Evolutionary conservation across 441 rosid species (phyloP), one percentile per base, ranked within the genome.

Genomic region (Bocquillonia castaneifolia): DNA sequence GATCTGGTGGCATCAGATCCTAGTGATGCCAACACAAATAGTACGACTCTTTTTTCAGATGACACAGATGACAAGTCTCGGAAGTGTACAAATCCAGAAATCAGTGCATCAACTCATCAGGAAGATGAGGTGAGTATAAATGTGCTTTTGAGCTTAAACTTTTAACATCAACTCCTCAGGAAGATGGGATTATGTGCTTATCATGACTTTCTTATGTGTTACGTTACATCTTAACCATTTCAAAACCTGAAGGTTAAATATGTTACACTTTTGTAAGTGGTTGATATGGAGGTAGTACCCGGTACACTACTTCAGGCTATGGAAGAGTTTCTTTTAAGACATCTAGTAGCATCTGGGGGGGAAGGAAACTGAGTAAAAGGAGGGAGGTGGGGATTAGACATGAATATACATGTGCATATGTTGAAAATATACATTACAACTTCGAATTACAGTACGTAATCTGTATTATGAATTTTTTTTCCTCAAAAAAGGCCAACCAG

Each of bases 21-120:
- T 64, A 93, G 99, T 73, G 97, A 93, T 89, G 92, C 89, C 45
- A 89, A 88, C 76, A 91, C 97, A 47, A 93, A 87, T 77, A 93
- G 97, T 70, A 86, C 97, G n/a, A 91, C 88, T 51, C 66, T 91
- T 56, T 86, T 91, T 78, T 89, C 97, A 18, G 97, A 89, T 76
- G 96, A 91, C 79, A 91, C 99, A 61, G 97, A 93, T 84, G 99
- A 93, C 40, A 88, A 75, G 80, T 89, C 88, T 67, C 74, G 78
- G 55, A 89, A 78, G 81, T 82, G 83, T 58, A 74, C 76, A 56
- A 80, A 84, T 75, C 85, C 71, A 13, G 94, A 88, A 77, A 77
- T 76, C 62, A 91, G 77, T 68, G 48, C 74, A 67, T 74, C 89
- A 71, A 74, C 66, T 69, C 89, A 79, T 83, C 90, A 70, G 71